Evolutionary conservation across 2,329 filamentous ascomycete species (phyloP).

Genomic region (Aurifilum marmelostoma): DNA sequence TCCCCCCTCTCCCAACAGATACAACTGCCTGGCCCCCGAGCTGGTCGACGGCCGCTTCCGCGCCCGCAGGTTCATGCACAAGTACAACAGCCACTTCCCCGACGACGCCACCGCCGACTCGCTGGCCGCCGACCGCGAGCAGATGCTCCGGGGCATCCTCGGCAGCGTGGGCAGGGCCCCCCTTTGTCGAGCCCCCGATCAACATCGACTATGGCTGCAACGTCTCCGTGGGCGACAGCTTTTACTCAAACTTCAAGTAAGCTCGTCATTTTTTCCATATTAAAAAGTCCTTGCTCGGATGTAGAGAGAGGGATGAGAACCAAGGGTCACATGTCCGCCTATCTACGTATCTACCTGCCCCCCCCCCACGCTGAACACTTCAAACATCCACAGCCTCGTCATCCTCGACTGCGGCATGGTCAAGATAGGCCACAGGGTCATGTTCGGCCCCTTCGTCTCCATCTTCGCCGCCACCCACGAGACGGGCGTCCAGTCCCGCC

Average conservation of each 20-base stretch:
- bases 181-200: conserved; percentile 64
- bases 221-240: conserved; percentile 62
- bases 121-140: conserved; percentile 44
- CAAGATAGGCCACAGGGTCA: conserved; percentile 68
- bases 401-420: conserved; percentile 77
- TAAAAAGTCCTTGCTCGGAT: too few species aligned
- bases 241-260: conserved; percentile 65
- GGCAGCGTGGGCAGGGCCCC: conserved; percentile 53
- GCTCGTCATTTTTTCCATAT: not conserved
- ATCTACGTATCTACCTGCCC: too few species aligned
- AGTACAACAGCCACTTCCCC: conserved; percentile 62
- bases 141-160: conserved; percentile 54
- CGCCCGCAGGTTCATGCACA: conserved; percentile 58
- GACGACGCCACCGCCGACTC: conserved; percentile 47
- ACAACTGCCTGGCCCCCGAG: conserved; percentile 52
- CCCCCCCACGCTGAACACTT: too few species aligned
- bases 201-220: conserved; percentile 69
- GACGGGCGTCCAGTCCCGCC: conserved; percentile 57
- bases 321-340: too few species aligned
- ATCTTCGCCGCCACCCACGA: conserved; percentile 76
- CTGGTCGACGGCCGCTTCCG: conserved; percentile 55
- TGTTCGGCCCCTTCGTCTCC: conserved; percentile 72
- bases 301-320: too few species aligned
- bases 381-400: conserved; percentile 54
- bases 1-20: too few species aligned